Percentiles rank a stretch among this genome's conserved stretches.
Evolutionary conservation across 345 rosid species (phyloP).

Genomic region (Citrus inodora): DNA sequence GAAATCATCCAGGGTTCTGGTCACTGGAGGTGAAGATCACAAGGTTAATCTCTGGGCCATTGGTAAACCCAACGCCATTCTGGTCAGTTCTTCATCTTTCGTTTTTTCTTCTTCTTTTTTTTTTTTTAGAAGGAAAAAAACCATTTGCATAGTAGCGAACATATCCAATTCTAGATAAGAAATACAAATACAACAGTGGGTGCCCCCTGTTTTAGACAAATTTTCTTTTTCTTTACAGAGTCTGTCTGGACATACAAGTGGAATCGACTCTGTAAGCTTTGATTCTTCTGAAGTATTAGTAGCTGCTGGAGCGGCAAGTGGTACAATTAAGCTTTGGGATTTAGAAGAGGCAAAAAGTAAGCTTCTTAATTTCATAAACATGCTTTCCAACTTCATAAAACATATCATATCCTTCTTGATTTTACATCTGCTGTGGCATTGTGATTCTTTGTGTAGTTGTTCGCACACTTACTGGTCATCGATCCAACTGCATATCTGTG

Average conservation of each 20-base stretch:
- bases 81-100: slow-evolving; percentile 63
- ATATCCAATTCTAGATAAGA: neutral
- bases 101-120: neutral
- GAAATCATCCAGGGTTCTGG: slow-evolving; percentile 91
- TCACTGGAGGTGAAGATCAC: slow-evolving; percentile 98
- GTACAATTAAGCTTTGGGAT: slow-evolving; percentile 98
- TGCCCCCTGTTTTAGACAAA: neutral
- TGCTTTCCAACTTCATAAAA: neutral
- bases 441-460: slow-evolving; percentile 55
- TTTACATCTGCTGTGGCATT: slow-evolving; percentile 2
- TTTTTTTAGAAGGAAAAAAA: neutral
- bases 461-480: slow-evolving; percentile 90
- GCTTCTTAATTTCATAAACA: slow-evolving; percentile 23
- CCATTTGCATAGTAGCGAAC: neutral
- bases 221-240: slow-evolving; percentile 47
- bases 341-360: slow-evolving; percentile 96
- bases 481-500: slow-evolving; percentile 94
- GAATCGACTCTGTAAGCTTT: slow-evolving; percentile 92
- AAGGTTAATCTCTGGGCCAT: slow-evolving; percentile 99
- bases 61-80: slow-evolving; percentile 96
- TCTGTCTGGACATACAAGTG: slow-evolving; percentile 93
- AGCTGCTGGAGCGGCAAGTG: slow-evolving; percentile 99
- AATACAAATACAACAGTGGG: neutral
- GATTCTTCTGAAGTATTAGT: slow-evolving; percentile 92
- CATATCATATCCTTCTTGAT: neutral